A percentile compares a stretch with the other conserved stretches of the same genome.
Evolutionary conservation across 2,329 filamentous ascomycete species (phyloP).

Genomic region (Emydomyces testavorans): DNA sequence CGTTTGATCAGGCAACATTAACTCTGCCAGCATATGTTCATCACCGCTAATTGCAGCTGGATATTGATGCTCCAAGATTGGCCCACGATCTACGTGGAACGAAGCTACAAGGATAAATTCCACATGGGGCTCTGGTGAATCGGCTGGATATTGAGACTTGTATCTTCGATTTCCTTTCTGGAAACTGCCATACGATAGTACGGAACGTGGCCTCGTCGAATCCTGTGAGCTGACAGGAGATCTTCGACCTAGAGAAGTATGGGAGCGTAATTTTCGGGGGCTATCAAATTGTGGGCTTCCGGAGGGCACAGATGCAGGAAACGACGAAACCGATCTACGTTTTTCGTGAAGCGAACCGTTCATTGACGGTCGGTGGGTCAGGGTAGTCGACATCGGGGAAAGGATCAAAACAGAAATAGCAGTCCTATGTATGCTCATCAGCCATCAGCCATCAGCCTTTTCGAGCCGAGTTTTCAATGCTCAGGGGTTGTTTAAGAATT

Average conservation of each 20-base stretch:
- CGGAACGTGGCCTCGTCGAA: slow-evolving; percentile 30
- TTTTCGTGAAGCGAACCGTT: slow-evolving; percentile 30
- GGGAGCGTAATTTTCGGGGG: slow-evolving; percentile 48
- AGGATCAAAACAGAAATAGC: not conserved
- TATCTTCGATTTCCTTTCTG: slow-evolving; percentile 29
- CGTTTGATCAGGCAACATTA: slow-evolving; percentile 96
- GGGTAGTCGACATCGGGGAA: slow-evolving; percentile 28
- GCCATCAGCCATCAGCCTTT: not conserved
- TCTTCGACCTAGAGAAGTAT: slow-evolving; percentile 44
- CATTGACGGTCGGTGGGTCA: slow-evolving; percentile 33
- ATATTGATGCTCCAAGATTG: slow-evolving; percentile 97
- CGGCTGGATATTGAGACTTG: slow-evolving; percentile 65
- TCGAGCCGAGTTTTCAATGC: not conserved
- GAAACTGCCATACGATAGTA: slow-evolving; percentile 19
- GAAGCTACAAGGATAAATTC: slow-evolving; percentile 96
- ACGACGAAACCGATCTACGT: slow-evolving; percentile 53
- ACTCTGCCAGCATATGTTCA: slow-evolving; percentile 93
- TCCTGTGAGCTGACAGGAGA: slow-evolving; percentile 38
- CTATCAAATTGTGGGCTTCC: slow-evolving; percentile 38
- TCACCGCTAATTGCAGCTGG: slow-evolving; percentile 90
- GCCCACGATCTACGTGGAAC: slow-evolving; percentile 91
- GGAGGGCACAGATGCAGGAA: slow-evolving; percentile 39
- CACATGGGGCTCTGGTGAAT: slow-evolving; percentile 77
- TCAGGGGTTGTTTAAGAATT: slow-evolving; percentile 2
- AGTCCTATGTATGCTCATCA: not conserved